A percentile compares a stretch with the other conserved stretches of the same genome.
phyloP scores from a whole-genome alignment of 2,329 filamentous ascomycete species.

The Camptophora hylomeconis region DNA sequence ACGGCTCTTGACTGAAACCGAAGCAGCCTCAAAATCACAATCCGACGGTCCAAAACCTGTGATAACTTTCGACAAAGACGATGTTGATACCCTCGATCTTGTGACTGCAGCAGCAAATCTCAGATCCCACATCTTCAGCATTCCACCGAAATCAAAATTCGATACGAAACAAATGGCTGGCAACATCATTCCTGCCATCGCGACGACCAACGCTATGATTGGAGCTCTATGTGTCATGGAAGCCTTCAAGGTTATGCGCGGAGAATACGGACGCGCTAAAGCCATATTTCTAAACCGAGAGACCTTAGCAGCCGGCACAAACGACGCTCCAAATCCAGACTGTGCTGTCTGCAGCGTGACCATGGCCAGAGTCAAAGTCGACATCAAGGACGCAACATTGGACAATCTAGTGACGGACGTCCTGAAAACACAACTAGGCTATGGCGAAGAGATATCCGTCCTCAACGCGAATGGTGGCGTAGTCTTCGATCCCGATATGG shows the following conservation, averaged over 20 bases:
- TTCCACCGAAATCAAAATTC: conserved; percentile 79
- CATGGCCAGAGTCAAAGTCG: conserved; percentile 53
- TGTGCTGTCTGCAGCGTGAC: conserved; percentile 75
- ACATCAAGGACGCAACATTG: conserved; percentile 60
- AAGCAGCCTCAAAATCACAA: conserved; percentile 33
- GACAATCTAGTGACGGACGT: conserved; percentile 66
- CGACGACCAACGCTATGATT: conserved; percentile 93
- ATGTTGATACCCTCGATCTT: conserved; percentile 88
- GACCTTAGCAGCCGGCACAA: conserved; percentile 38
- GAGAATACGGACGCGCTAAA: conserved; percentile 56
- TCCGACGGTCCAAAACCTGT: conserved; percentile 36
- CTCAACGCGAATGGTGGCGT: conserved; percentile 55
- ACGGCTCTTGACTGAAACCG: conserved; percentile 54
- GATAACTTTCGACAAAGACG: conserved; percentile 92
- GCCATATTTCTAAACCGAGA: conserved; percentile 73
- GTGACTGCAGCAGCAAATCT: conserved; percentile 85
- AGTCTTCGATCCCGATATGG: conserved; percentile 77
- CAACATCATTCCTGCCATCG: conserved; percentile 97
- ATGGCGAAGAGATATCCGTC: conserved; percentile 68
- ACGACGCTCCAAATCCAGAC: conserved; percentile 60
- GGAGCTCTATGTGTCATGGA: conserved; percentile 85
- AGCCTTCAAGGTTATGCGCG: conserved; percentile 76
- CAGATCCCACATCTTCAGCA: conserved; percentile 75
- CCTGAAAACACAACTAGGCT: conserved; percentile 57
- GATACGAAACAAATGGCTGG: conserved; percentile 98